A percentile compares a stretch with the other conserved stretches of the same genome.
Evolutionary conservation across 441 rosid species (phyloP).

Genomic region (Gossypium trilobum): DNA sequence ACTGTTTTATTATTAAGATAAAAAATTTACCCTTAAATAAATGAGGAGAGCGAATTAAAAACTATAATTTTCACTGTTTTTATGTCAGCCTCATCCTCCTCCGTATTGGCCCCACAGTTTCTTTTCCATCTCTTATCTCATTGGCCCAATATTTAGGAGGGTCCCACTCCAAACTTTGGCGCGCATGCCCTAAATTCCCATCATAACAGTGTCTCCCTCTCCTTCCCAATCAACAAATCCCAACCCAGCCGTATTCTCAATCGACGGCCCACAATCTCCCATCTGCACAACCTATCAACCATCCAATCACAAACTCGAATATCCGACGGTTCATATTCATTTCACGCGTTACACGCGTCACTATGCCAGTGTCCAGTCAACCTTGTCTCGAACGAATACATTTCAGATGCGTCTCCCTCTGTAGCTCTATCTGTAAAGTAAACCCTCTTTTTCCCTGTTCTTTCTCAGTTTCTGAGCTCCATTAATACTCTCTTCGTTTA

Average conservation of each 20-base stretch:
- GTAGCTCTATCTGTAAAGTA: slow-evolving; percentile 4
- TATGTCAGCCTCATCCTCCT: background rate
- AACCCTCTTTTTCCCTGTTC: background rate
- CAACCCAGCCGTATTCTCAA: slow-evolving; percentile 21
- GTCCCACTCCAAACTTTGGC: slow-evolving; percentile 13
- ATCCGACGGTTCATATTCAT: slow-evolving; percentile 15
- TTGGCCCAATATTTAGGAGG: background rate
- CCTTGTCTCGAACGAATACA: slow-evolving; percentile 20
- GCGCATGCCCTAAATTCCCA: slow-evolving; percentile 19
- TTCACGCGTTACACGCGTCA: slow-evolving; percentile 20
- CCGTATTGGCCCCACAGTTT: background rate
- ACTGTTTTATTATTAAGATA: no score
- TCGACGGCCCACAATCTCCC: slow-evolving; percentile 22
- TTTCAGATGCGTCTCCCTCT: slow-evolving; percentile 16
- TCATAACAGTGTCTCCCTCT: background rate
- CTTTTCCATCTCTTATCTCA: background rate
- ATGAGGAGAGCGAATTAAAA: no score
- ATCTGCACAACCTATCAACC: background rate
- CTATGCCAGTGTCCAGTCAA: slow-evolving; percentile 22
- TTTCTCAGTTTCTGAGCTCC: slow-evolving; percentile 18
- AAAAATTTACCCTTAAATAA: no score
- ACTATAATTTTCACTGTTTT: no score
- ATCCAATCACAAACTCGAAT: background rate
- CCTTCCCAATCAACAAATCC: background rate
- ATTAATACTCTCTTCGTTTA: background rate